Evolutionary conservation across 2,329 filamentous ascomycete genomes (phyloP).

Genomic region (Pseudopithomyces maydicus): DNA sequence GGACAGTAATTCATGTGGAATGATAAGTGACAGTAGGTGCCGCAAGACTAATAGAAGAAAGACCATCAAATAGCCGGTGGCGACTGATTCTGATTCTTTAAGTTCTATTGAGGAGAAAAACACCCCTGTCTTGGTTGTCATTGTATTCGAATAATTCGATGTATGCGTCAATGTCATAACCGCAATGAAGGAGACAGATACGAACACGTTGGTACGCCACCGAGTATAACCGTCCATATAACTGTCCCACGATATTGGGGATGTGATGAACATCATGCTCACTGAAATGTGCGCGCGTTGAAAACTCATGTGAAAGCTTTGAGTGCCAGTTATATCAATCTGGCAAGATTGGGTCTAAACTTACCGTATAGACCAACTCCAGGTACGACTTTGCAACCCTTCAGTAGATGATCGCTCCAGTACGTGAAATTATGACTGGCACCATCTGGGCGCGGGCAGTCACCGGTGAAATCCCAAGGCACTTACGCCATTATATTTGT

Average conservation of each 20-base stretch:
- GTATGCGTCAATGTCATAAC: not conserved
- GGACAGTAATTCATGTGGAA: too few relatives aligned
- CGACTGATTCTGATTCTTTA: too few relatives aligned
- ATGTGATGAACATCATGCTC: not conserved
- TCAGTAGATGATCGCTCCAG: not conserved
- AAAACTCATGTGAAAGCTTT: not conserved
- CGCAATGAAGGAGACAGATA: not conserved
- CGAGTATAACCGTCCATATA: not conserved
- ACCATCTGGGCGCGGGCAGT: not conserved
- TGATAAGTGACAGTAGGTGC: too few relatives aligned
- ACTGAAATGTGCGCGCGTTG: not conserved
- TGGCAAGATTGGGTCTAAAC: not conserved
- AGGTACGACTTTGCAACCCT: not conserved
- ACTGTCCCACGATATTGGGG: not conserved
- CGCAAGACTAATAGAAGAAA: too few relatives aligned
- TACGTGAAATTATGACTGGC: not conserved
- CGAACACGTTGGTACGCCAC: not conserved
- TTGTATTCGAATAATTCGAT: not conserved
- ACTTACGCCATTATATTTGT: not conserved
- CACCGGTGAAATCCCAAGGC: not conserved
- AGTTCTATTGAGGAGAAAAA: too few relatives aligned
- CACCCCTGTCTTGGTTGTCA: not conserved
- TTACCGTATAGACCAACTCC: not conserved
- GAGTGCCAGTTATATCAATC: not conserved
- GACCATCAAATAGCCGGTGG: too few relatives aligned